A percentile compares a stretch with the other conserved stretches of the same genome.
phyloP scores from a whole-genome alignment of 768 basidiomycete genomes.

The Rhodotorula toruloides region DNA sequence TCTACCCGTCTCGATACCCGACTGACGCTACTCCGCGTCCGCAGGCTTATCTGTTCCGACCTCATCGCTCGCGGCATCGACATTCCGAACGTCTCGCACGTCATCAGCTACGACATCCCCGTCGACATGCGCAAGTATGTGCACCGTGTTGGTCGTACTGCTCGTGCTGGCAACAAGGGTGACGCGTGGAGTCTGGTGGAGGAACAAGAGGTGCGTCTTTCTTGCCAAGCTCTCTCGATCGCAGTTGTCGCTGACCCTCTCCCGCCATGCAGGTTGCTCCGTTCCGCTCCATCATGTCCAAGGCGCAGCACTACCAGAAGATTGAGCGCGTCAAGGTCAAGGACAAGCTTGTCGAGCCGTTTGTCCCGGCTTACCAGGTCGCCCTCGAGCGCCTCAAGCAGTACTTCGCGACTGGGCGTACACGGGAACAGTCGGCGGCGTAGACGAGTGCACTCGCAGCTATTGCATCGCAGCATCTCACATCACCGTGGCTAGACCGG shows the following conservation, averaged over 20 bases:
- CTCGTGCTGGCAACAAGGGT: slow-evolving; percentile 80
- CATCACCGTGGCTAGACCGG: no score
- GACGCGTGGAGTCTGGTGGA: slow-evolving; percentile 94
- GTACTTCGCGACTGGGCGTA: slow-evolving; percentile 9
- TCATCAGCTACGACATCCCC: slow-evolving; percentile 90
- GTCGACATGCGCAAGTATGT: slow-evolving; percentile 99
- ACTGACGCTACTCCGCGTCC: slow-evolving; percentile 2
- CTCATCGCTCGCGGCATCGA: slow-evolving; percentile 93
- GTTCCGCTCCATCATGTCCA: slow-evolving; percentile 76
- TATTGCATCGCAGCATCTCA: background rate
- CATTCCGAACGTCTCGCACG: slow-evolving; percentile 83
- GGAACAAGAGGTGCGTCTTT: slow-evolving; percentile 60
- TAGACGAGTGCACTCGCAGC: background rate
- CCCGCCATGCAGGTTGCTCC: slow-evolving; percentile 61
- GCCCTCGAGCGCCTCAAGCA: slow-evolving; percentile 29
- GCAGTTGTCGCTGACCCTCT: background rate
- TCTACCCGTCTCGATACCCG: slow-evolving; percentile 22
- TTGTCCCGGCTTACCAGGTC: slow-evolving; percentile 60
- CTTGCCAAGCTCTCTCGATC: slow-evolving; percentile 4
- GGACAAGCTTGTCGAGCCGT: slow-evolving; percentile 58
- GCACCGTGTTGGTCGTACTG: slow-evolving; percentile 92
- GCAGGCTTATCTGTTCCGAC: slow-evolving; percentile 90
- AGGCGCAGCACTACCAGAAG: slow-evolving; percentile 62
- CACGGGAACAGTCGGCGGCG: background rate
- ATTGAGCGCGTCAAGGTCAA: slow-evolving; percentile 64